Percentiles rank a stretch among this genome's conserved stretches.
Evolutionary conservation across 1,139 yeast genomes (phyloP).

Genomic region (Yamadazyma buinensis): DNA sequence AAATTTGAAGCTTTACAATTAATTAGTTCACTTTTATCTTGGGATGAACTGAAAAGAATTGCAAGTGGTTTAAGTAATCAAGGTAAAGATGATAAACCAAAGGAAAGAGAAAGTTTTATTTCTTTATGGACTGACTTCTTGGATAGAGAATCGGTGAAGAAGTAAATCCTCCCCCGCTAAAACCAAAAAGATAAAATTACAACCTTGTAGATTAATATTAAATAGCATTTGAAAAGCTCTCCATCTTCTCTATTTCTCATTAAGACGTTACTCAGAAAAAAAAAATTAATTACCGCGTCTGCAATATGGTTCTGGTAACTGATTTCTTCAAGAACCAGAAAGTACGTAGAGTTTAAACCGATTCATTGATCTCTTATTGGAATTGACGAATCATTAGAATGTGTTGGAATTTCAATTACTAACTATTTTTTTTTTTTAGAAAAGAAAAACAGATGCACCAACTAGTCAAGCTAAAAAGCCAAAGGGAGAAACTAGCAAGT

Average conservation of each 20-base stretch:
- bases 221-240: no score
- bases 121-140: slow-evolving; percentile 87
- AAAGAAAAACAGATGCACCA: slow-evolving; percentile 3
- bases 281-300: slow-evolving; percentile 7
- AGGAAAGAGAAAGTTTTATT: slow-evolving; percentile 66
- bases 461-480: slow-evolving; percentile 3
- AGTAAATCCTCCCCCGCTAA: background rate
- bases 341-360: no score
- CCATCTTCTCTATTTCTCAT: no score
- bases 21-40: slow-evolving; percentile 74
- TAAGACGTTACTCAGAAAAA: background rate
- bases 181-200: no score
- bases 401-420: no score
- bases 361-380: no score
- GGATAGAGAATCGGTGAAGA: slow-evolving; percentile 53
- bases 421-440: slow-evolving; percentile 4
- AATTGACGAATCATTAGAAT: no score
- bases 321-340: slow-evolving; percentile 15
- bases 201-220: no score
- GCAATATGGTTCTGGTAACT: slow-evolving; percentile 16
- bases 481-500: slow-evolving; percentile 6
- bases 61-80: slow-evolving; percentile 71
- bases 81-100: slow-evolving; percentile 7
- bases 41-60: slow-evolving; percentile 81
- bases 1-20: slow-evolving; percentile 88